Conservation (phyloP, 495 filamentous ascomycete genomes). For the Penicillium robsamsonii region DNA sequence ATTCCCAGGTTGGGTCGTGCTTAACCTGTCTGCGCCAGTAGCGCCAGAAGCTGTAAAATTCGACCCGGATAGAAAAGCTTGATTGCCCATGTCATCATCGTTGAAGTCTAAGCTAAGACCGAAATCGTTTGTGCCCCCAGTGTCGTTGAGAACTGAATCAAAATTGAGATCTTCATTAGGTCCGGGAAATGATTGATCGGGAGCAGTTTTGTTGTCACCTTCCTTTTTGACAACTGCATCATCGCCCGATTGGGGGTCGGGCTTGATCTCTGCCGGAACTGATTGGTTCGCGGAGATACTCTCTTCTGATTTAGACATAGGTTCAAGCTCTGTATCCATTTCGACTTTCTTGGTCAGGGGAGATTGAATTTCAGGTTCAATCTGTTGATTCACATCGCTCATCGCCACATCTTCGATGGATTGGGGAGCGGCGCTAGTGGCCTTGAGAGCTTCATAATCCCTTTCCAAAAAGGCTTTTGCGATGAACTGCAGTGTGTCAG, state of each 20-base stretch:
- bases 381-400: constrained; percentile 26
- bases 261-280: constrained; percentile 14
- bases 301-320: constrained; percentile 21
- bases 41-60: constrained; percentile 30
- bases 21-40: constrained; percentile 19
- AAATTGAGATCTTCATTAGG: constrained; percentile 39
- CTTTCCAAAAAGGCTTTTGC: constrained; percentile 47
- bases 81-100: constrained; percentile 44
- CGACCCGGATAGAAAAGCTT: constrained; percentile 42
- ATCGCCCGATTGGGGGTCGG: constrained; percentile 18
- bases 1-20: constrained; percentile 29
- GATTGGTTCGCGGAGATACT: constrained; percentile 9
- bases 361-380: constrained; percentile 16
- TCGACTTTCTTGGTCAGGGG: constrained; percentile 19
- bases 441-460: constrained; percentile 43
- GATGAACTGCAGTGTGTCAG: constrained; percentile 39
- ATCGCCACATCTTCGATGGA: constrained; percentile 34
- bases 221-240: constrained; percentile 27
- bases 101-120: constrained; percentile 49
- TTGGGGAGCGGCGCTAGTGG: constrained; percentile 33
- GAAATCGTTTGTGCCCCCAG: constrained; percentile 37
- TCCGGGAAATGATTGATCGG: constrained; percentile 23
- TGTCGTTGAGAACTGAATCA: constrained; percentile 39
- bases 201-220: constrained; percentile 15
- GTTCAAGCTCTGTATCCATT: constrained; percentile 8